Conservation (phyloP, 2,329 filamentous ascomycete genomes). For the Xylariaceae sp. region DNA sequence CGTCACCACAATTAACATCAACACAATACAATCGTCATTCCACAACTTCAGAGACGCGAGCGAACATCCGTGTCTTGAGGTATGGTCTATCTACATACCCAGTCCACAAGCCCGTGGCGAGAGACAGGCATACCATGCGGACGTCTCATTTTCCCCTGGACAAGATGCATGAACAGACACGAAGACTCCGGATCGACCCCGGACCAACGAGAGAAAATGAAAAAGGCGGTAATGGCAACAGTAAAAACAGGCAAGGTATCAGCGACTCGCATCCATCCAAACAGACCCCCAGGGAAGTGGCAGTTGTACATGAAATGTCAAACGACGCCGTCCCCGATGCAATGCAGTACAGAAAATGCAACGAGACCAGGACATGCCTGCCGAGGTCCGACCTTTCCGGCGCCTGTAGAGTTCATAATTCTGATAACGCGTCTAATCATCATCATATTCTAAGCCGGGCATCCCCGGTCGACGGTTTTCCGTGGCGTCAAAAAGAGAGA, state of each 20-base stretch:
- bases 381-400: neutral
- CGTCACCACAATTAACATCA: too few species aligned
- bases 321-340: slow-evolving; percentile 13
- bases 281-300: neutral
- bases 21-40: neutral
- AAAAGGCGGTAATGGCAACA: too few species aligned
- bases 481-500: neutral
- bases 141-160: neutral
- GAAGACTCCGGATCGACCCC: neutral
- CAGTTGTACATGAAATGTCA: slow-evolving; percentile 1
- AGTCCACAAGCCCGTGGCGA: neutral
- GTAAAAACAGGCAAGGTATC: neutral
- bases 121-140: neutral
- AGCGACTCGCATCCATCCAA: neutral
- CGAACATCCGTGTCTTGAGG: too few species aligned
- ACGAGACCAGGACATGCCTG: neutral
- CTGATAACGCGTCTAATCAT: slow-evolving; percentile 16
- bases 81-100: neutral
- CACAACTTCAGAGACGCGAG: neutral
- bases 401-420: slow-evolving; percentile 2
- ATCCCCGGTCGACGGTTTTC: neutral
- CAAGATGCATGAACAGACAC: neutral
- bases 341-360: slow-evolving; percentile 5
- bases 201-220: neutral
- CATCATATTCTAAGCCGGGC: slow-evolving; percentile 11